These are phyloP conservation scores for Agarophyton chilense DNA, from an alignment of 23 red algal species.

Conservation along the genomic window DNA sequence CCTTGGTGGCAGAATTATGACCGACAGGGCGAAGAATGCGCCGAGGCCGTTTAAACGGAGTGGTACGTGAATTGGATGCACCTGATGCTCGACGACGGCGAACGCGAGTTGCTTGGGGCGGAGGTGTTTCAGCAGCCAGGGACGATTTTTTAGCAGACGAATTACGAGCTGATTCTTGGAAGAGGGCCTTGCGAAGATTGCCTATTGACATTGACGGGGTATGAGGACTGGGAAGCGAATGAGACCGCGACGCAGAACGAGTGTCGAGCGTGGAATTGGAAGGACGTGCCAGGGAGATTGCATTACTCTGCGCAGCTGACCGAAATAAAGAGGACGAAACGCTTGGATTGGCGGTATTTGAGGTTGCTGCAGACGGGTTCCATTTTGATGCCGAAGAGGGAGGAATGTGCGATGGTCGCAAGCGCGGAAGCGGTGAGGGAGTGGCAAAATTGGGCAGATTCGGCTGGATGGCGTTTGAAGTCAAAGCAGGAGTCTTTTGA, in stretches of 20 bases:
- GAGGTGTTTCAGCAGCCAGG: neutral
- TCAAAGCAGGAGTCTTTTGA: neutral
- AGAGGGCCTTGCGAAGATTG: slow-evolving; percentile 30
- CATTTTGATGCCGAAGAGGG: slow-evolving; percentile 14
- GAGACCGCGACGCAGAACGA: slow-evolving; percentile 3
- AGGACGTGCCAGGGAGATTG: neutral
- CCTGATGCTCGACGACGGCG: slow-evolving; percentile 21
- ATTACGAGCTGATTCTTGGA: neutral
- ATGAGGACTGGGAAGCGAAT: slow-evolving; percentile 3
- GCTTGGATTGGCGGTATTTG: slow-evolving; percentile 31
- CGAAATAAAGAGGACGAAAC: neutral
- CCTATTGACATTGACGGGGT: neutral
- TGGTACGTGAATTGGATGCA: slow-evolving; percentile 9
- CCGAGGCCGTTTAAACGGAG: slow-evolving; percentile 63
- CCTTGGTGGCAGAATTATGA: neutral
- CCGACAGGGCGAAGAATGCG: neutral
- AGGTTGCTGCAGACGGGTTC: neutral
- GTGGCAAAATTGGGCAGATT: neutral
- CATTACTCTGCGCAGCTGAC: neutral
- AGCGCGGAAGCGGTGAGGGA: neutral
- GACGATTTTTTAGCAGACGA: neutral
- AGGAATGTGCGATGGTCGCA: neutral
- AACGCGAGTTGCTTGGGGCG: neutral
- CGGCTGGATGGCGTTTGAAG: neutral
- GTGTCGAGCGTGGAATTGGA: slow-evolving; percentile 15